These are phyloP conservation scores for Amanita exitialis DNA, from an alignment of 768 basidiomycete species.

Conservation along the genomic window DNA sequence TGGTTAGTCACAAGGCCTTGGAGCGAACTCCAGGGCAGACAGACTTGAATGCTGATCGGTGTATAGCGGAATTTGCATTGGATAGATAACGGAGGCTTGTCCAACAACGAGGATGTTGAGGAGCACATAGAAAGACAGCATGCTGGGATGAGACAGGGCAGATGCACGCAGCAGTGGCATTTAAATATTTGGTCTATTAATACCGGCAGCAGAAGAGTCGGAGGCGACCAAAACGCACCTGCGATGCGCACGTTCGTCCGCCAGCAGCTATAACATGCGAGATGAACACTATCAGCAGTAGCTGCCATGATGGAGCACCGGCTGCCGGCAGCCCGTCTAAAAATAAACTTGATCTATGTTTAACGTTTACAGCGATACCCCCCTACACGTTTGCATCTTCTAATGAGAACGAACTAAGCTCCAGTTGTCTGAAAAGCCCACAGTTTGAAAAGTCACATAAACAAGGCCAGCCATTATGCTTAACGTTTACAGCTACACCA, in stretches of 20 bases:
- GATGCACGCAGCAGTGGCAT: neutral
- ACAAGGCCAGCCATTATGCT: too few relatives aligned
- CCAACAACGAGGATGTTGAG: neutral
- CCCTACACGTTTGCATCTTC: neutral
- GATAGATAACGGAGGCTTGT: neutral
- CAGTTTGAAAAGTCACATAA: too few relatives aligned
- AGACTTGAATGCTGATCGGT: neutral
- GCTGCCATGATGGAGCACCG: neutral
- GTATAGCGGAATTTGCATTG: neutral
- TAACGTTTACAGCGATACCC: neutral
- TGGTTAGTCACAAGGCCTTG: neutral
- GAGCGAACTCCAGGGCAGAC: neutral
- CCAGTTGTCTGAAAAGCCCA: neutral
- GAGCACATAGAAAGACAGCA: slow-evolving; percentile 9
- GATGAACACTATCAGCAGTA: slow-evolving; percentile 1
- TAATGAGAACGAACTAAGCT: neutral
- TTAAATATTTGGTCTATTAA: neutral
- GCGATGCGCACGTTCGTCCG: slow-evolving; percentile 2
- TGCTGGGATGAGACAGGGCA: slow-evolving; percentile 17
- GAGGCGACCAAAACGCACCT: neutral
- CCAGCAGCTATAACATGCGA: slow-evolving; percentile 10
- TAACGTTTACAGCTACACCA: neutral
- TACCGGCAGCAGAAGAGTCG: neutral
- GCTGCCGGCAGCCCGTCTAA: neutral
- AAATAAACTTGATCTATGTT: neutral